Evolutionary conservation across 805 yeast genomes (phyloP).

Genomic region (Candida ponderosae): DNA sequence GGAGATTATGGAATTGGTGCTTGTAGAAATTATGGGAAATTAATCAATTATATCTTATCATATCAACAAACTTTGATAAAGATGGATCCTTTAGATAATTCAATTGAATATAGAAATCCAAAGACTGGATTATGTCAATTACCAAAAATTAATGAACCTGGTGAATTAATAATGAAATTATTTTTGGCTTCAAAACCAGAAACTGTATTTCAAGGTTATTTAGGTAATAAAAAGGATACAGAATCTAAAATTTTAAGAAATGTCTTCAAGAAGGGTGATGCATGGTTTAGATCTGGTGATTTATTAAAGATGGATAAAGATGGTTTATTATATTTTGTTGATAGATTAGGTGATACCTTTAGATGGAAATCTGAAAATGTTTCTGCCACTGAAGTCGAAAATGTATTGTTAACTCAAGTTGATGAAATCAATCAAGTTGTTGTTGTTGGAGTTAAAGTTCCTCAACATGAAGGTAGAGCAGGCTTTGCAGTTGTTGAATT

Average conservation of each 20-base stretch:
- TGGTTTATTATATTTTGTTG: conserved; percentile 75
- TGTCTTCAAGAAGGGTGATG: conserved; percentile 81
- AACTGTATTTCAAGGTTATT: conserved; percentile 81
- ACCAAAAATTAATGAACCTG: conserved; percentile 61
- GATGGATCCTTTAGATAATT: conserved; percentile 77
- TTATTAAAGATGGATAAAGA: conserved; percentile 60
- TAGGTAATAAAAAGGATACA: conserved; percentile 74
- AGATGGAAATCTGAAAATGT: conserved; percentile 97
- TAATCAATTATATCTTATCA: conserved; percentile 44
- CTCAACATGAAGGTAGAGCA: conserved; percentile 89
- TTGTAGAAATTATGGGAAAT: conserved; percentile 68
- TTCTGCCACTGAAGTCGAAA: conserved; percentile 88
- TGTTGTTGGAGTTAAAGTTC: conserved; percentile 82
- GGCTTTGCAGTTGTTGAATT: conserved; percentile 79
- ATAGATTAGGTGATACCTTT: conserved; percentile 90
- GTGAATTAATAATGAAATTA: conserved; percentile 79
- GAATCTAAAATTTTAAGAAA: conserved; percentile 64
- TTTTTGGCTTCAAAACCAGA: conserved; percentile 56
- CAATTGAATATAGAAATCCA: conserved; percentile 61
- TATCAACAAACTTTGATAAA: conserved; percentile 54
- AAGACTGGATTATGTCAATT: conserved; percentile 50
- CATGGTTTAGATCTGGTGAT: conserved; percentile 88
- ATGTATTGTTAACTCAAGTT: conserved; percentile 37
- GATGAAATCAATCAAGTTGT: conserved; percentile 52
- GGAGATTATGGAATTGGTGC: conserved; percentile 86